Conservation (phyloP, 306 rosid species). For the Fragaria ananassa region DNA sequence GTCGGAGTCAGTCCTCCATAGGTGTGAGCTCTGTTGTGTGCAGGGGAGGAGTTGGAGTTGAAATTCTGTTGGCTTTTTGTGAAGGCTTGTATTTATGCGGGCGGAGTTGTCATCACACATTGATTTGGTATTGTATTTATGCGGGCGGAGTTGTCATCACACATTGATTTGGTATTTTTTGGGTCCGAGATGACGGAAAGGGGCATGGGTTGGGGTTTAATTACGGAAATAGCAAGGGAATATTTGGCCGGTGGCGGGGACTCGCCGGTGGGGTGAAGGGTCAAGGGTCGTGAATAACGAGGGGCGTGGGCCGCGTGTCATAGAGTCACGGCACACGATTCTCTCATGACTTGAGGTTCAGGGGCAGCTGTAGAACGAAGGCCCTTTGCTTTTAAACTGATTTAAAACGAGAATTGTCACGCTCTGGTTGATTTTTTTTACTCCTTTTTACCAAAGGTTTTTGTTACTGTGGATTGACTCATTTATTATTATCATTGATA, state of each 20-base stretch:
- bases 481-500: too few species aligned
- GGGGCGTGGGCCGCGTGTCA: background rate
- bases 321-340: background rate
- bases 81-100: constrained; percentile 9
- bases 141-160: constrained; percentile 38
- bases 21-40: background rate
- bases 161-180: constrained; percentile 20
- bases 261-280: background rate
- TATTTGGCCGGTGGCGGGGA: background rate
- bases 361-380: background rate
- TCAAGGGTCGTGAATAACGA: background rate
- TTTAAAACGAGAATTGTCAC: too few species aligned
- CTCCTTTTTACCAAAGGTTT: too few species aligned
- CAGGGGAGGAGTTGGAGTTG: background rate
- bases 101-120: constrained; percentile 38
- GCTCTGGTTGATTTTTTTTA: too few species aligned
- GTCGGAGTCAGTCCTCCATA: background rate
- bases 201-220: background rate
- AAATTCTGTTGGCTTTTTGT: constrained; percentile 14
- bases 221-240: constrained; percentile 27
- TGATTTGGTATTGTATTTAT: constrained; percentile 14
- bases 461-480: too few species aligned
- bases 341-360: background rate
- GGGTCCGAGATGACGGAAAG: constrained; percentile 6
- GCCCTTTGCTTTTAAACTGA: background rate